Evolutionary conservation across 805 yeast genomes (phyloP).

Genomic region (Metschnikowia continentalis): DNA sequence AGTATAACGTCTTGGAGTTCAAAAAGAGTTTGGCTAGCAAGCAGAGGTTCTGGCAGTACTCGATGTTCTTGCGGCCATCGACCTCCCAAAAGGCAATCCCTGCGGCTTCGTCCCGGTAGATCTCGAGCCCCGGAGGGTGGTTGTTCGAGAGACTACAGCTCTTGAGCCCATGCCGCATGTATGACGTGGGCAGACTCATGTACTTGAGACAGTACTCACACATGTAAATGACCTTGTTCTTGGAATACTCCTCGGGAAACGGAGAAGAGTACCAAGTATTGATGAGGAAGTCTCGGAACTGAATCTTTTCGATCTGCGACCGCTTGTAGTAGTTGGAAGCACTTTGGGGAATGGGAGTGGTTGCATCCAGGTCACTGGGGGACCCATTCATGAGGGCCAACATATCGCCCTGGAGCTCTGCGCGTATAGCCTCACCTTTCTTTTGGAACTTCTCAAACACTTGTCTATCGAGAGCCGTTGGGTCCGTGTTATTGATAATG

Average conservation of each 20-base stretch:
- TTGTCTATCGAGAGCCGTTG: conserved; percentile 47
- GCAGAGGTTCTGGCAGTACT: conserved; percentile 87
- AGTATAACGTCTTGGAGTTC: conserved; percentile 86
- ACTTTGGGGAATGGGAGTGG: conserved; percentile 15
- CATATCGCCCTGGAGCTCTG: conserved; percentile 24
- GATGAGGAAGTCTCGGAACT: conserved; percentile 68
- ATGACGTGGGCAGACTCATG: conserved; percentile 62
- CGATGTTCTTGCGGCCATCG: conserved; percentile 80
- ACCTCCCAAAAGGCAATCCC: conserved; percentile 41
- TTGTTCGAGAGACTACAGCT: conserved; percentile 50
- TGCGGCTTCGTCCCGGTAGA: conserved; percentile 31
- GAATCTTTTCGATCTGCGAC: conserved; percentile 56
- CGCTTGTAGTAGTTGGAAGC: conserved; percentile 21
- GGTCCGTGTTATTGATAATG: conserved; percentile 57
- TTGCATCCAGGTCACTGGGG: conserved; percentile 14
- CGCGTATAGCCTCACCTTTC: conserved; percentile 13
- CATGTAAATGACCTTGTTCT: conserved; percentile 57
- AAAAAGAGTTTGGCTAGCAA: conserved; percentile 82
- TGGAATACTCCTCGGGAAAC: conserved; percentile 80
- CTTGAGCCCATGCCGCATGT: conserved; percentile 68
- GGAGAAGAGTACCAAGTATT: conserved; percentile 94
- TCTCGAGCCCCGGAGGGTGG: conserved; percentile 61
- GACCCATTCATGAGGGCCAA: conserved; percentile 3
- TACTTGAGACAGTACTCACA: conserved; percentile 86
- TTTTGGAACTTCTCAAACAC: conserved; percentile 35